Base-by-base conservation (phyloP, 495 filamentous ascomycete genomes). In the Trichocladium uniseriatum region DNA sequence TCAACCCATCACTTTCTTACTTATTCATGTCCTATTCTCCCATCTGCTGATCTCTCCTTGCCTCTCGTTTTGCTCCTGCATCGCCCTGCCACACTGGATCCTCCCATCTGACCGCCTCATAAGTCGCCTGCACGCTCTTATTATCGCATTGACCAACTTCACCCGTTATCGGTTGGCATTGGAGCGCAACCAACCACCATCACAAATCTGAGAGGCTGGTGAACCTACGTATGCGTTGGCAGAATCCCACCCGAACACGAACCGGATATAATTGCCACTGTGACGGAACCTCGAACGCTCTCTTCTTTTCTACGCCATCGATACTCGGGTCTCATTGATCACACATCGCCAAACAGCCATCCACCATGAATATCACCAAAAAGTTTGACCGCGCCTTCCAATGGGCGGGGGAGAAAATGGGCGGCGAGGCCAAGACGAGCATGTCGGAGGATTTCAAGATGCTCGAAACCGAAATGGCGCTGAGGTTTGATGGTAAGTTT, bases 371-470 rank as follows among this genome's bases (percentile, higher is more conserved):
- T 69, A 82, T 95, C 73, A 91, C 89, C 70, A 91, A 94, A 77
- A 95, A 94, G 66, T 79, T 97, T 62, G 92, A 88, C 68, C 84
- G 94, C 52, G 82, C 96, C 72, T 94, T 92, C 76, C 92, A 98
- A 84, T 98, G 91, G 91, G 89, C 89, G 10, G 87, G 88, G 47
- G 92, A 98, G 73, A 83, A 89, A 69, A 96, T 98, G 89, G 92
- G 92, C 57, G 81, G 81, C 41, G 92, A 97, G 68, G 79, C 79
- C 61, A 95, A 91, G 70, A 96, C 90, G 11, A 82, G 72, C 61
- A 80, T 87, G 43, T 85, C 89, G 0, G 89, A 98, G 43, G 86
- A 97, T 54, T 97, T 98, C 78, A 95, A 89, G 70, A 79, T 81
- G 46, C 69, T 96, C 61, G 91, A 98, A 66, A 78, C 80, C 38